Base-by-base conservation (phyloP, 768 basidiomycete genomes). In the Ramaria sp. region DNA sequence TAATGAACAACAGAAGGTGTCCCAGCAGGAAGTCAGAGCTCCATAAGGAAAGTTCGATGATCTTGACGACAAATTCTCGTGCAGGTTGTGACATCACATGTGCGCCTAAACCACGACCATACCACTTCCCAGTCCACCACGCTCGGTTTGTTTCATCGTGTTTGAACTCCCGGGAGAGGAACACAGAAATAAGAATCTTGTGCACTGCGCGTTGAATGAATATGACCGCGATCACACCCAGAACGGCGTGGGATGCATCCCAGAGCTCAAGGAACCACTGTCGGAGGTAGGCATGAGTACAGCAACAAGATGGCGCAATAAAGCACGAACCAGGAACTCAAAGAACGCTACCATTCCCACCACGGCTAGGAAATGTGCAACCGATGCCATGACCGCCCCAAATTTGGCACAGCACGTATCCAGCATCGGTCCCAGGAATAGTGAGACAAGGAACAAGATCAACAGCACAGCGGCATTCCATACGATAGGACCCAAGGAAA, bases 91-190 rank as follows among this genome's bases (percentile, higher is more conserved):
- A 93, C 83, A 95, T 89, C 43, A 86, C 92, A 68, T 91, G 86
- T 4, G 81, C 66, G 43, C 95, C 94, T 24, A 99, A 79, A 4
- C 92, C 92, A 51, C 93, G 85, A 43, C 94, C 94, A 69, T 93
- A 95, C 96, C 96, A 97, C 67, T 84, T 78, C 48, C 93, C 94
- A 33, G 94, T 95, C 96, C 96, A 99, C 95, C 95, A 99, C 7
- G 94, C 94, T 27, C 91, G 79, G 73, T 98, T 98, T 37, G 91
- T 94, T 72, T 98, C 94, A 68, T 99, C 96, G 68, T 98, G 93
- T 74, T 99, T 99, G 80, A 96, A 96, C 71, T 99, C 96, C 61
- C 96, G 87, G 41, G 93, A 88, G 38, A 98, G 75, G 81, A 94
- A 92, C 59, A 95, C 86, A 0, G 94, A 77, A 65, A 99, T 98